phyloP scores from a whole-genome alignment of 441 rosid species.

The Codiaeum variegatum region DNA sequence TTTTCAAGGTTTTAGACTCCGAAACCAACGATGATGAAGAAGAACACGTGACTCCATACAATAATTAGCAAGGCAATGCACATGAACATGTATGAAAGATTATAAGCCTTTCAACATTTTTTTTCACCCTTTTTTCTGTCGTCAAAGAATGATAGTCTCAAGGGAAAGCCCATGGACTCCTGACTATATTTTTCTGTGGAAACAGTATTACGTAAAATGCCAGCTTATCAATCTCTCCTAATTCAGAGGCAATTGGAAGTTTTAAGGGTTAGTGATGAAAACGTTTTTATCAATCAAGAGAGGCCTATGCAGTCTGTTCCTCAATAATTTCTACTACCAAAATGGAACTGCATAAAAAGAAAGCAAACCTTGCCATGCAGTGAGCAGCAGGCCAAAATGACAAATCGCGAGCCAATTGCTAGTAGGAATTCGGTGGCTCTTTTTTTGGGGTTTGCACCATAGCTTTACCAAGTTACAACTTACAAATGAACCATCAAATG shows the following conservation, averaged over 20 bases:
- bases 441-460: background rate
- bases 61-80: background rate
- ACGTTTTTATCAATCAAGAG: too few relatives aligned
- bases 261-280: background rate
- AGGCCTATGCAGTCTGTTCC: background rate
- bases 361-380: background rate
- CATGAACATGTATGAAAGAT: background rate
- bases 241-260: too few relatives aligned
- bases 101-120: background rate
- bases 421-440: background rate
- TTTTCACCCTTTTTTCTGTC: background rate
- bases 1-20: background rate
- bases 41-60: conserved; percentile 5
- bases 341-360: background rate
- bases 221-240: too few relatives aligned
- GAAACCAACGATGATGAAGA: background rate
- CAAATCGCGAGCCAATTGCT: background rate
- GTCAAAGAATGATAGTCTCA: too few relatives aligned
- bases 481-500: background rate
- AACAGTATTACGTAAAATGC: too few relatives aligned
- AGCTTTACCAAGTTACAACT: background rate
- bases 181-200: too few relatives aligned
- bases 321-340: background rate
- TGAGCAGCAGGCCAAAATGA: background rate
- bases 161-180: too few relatives aligned